These are phyloP conservation scores for Heteromeles arbutifolia DNA, from an alignment of 306 rosid genomes.

Conservation along the genomic window DNA sequence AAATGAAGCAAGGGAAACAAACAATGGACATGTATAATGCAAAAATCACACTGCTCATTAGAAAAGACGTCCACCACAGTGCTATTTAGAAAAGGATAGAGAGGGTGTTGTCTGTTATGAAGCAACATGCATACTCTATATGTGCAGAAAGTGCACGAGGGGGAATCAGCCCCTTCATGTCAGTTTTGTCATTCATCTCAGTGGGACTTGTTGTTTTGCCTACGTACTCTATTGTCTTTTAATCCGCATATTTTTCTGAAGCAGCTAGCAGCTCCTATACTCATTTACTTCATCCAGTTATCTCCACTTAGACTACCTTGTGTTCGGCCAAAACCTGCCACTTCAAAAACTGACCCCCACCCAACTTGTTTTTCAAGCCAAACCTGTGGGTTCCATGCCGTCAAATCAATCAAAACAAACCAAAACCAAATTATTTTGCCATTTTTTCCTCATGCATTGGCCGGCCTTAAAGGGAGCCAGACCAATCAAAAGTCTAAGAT, in stretches of 20 bases:
- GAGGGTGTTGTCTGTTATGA: constrained; percentile 7
- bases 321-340: background rate
- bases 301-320: background rate
- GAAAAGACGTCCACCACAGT: background rate
- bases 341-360: background rate
- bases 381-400: background rate
- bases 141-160: constrained; percentile 30
- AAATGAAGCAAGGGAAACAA: background rate
- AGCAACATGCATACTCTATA: background rate
- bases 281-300: background rate
- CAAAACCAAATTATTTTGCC: background rate
- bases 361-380: background rate
- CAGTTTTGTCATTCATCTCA: background rate
- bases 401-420: background rate
- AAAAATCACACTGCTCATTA: background rate
- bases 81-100: background rate
- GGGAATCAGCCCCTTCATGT: constrained; percentile 4
- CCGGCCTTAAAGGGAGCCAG: background rate
- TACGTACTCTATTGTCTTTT: background rate
- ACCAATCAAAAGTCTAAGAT: background rate
- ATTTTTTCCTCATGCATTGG: background rate
- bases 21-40: background rate
- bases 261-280: background rate
- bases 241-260: background rate
- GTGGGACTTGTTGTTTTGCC: background rate